Conservation (phyloP, 2,329 filamentous ascomycete species). For the Eutypa lata region DNA sequence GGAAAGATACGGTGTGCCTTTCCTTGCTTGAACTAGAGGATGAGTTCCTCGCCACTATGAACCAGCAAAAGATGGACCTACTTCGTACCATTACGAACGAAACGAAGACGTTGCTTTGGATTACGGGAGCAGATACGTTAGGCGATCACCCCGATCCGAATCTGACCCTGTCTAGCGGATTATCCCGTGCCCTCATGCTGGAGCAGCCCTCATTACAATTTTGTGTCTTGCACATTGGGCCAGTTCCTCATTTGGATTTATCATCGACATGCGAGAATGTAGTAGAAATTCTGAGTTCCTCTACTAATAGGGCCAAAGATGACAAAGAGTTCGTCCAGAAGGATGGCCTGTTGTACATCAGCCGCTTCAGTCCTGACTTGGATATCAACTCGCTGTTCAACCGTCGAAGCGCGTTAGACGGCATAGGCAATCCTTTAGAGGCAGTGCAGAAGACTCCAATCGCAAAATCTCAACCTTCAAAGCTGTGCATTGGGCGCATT, state of each 20-base stretch:
- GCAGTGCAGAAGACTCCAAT: neutral
- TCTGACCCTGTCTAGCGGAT: conserved; percentile 9
- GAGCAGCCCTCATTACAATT: conserved; percentile 13
- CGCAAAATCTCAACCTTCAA: conserved; percentile 2
- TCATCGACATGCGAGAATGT: too few relatives aligned
- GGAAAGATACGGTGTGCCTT: neutral
- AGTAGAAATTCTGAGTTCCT: too few relatives aligned
- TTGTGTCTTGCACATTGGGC: conserved; percentile 7
- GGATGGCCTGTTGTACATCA: conserved; percentile 7
- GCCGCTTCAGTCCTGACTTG: conserved; percentile 11
- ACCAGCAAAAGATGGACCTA: neutral
- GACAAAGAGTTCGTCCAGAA: conserved; percentile 4
- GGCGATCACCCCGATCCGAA: conserved; percentile 4
- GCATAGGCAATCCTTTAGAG: too few relatives aligned
- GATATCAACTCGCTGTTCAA: conserved; percentile 12
- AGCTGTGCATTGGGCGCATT: conserved; percentile 2
- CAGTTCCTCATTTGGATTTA: too few relatives aligned
- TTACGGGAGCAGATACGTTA: neutral
- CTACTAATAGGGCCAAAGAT: too few relatives aligned
- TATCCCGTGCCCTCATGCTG: conserved; percentile 15
- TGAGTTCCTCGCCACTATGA: neutral
- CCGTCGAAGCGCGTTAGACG: neutral
- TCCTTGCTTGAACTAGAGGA: conserved; percentile 3
- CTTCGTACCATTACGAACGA: neutral
- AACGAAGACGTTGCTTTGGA: neutral